Evolutionary conservation across 768 basidiomycete species (phyloP).

Genomic region (Suillus cothurnatus): DNA sequence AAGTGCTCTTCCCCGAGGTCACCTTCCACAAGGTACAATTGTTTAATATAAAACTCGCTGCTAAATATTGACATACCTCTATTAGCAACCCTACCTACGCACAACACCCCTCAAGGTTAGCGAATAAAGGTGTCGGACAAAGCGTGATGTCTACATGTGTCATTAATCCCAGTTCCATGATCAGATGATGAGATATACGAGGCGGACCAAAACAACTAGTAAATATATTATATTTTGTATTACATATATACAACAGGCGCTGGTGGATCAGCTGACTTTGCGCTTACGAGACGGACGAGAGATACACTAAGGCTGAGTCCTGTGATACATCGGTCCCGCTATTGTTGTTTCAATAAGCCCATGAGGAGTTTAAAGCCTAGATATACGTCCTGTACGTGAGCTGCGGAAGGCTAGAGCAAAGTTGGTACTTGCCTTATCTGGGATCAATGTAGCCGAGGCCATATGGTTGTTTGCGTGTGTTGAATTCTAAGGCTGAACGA

Average conservation of each 20-base stretch:
- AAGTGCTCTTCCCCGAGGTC: slow-evolving; percentile 85
- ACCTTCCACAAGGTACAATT: slow-evolving; percentile 72
- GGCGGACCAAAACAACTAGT: not conserved
- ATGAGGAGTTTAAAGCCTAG: not conserved
- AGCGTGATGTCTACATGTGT: slow-evolving; percentile 3
- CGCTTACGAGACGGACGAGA: not conserved
- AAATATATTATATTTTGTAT: not conserved
- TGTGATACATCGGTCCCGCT: not conserved
- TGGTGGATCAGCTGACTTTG: not conserved
- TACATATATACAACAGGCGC: not conserved
- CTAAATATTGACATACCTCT: slow-evolving; percentile 5
- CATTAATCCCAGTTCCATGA: not conserved
- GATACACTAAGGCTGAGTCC: not conserved
- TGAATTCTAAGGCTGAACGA: slow-evolving; percentile 21
- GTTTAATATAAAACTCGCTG: not conserved
- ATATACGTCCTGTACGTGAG: not conserved
- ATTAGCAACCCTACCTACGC: slow-evolving; percentile 79
- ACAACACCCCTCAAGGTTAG: slow-evolving; percentile 58
- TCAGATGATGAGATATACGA: not conserved
- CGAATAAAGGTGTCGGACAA: slow-evolving; percentile 13
- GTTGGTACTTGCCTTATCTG: not conserved
- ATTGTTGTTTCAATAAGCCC: not conserved
- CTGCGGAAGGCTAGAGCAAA: not conserved
- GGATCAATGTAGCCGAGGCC: not conserved
- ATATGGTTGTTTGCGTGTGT: slow-evolving; percentile 22